Base-by-base conservation (phyloP, 768 basidiomycete species). In the Mycena filopes region DNA sequence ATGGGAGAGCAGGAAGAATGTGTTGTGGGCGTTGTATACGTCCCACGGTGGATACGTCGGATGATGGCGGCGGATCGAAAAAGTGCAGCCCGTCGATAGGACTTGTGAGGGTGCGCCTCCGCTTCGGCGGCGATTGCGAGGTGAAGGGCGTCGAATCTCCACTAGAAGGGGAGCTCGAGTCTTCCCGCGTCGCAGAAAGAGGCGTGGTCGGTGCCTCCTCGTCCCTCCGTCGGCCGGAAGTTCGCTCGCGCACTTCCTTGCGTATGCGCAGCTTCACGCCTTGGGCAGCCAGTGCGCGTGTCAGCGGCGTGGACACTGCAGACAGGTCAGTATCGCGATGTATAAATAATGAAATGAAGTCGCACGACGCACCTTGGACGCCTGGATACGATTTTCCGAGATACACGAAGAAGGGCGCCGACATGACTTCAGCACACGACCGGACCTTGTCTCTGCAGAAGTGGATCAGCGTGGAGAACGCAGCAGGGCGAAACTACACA, bases 311-410 rank as follows among this genome's bases (percentile, higher is more conserved):
- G 2, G 81, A 80, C 64, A 77, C 80, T 82, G 68, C 18, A 36
- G 21, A 16, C 26, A 8, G 21, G 48, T 36, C 20, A 48, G 6
- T 9, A 8, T 60, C 16, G 40, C 7, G 15, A 59, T 42, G 1
- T 25, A 45, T 12, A 63, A 18, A 23, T 13, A n/a, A 36, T 13
- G 4, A n/a, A n/a, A n/a, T n/a, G n/a, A n/a, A n/a, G n/a, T n/a
- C n/a, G n/a, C 28, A 3, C 42, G 45, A 77, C 81, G 59, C 45
- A 82, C 82, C 74, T 62, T 78, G 76, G 74, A 82, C 82, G 8
- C 83, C 82, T 3, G 83, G 82, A 70, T 82, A 83, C 65, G 79
- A 79, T 71, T 84, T 84, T 3, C 80, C 79, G 3, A 79, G 79
- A 68, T 80, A 84, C n/a, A 84, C 83, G 41, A 79, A 78, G 68